Evolutionary conservation across 495 filamentous ascomycete species (phyloP).

Genomic region (Aspergillus biplanus): DNA sequence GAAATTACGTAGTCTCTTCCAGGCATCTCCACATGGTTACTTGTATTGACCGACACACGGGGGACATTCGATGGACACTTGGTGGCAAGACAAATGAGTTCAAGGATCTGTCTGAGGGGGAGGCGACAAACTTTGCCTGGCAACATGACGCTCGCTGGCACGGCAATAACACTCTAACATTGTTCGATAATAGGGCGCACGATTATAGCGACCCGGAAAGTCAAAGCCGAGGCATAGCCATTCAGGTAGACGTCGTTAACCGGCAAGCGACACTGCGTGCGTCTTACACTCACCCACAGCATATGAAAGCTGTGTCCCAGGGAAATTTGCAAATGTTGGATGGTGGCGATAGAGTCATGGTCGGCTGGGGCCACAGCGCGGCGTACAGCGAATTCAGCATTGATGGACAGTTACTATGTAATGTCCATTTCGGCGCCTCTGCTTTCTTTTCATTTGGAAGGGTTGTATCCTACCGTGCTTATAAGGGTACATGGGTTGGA

Average conservation of each 20-base stretch:
- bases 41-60: constrained; percentile 39
- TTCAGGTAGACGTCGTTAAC: constrained; percentile 34
- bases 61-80: constrained; percentile 47
- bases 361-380: constrained; percentile 62
- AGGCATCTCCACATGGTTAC: constrained; percentile 50
- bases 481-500: constrained; percentile 44
- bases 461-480: constrained; percentile 40
- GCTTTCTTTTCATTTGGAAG: constrained; percentile 44
- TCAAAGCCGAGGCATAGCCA: constrained; percentile 33
- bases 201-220: constrained; percentile 29
- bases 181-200: constrained; percentile 54
- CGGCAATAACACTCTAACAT: constrained; percentile 41
- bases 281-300: constrained; percentile 37
- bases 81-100: constrained; percentile 52
- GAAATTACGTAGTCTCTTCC: constrained; percentile 57
- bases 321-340: constrained; percentile 61
- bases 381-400: constrained; percentile 58
- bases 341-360: constrained; percentile 52
- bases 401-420: constrained; percentile 53
- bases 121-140: constrained; percentile 52
- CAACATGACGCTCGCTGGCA: constrained; percentile 58
- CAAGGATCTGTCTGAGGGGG: constrained; percentile 41
- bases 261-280: constrained; percentile 28
- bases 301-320: constrained; percentile 53
- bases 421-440: constrained; percentile 42